Percentiles rank a stretch among this genome's conserved stretches.
Conservation (phyloP, 345 rosid genomes). For the Anacardium occidentale region DNA sequence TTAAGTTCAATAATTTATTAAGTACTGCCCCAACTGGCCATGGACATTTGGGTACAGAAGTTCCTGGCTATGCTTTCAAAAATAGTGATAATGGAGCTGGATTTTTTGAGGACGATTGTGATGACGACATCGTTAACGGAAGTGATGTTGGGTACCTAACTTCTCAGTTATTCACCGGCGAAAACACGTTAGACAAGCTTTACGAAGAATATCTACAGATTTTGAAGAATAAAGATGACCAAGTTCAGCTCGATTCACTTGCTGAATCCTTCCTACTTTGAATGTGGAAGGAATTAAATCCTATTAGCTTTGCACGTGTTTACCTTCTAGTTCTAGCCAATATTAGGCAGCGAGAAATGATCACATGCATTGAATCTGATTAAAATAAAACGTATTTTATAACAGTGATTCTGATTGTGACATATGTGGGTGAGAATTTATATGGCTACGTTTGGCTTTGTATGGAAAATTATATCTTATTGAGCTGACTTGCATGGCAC, state of each 20-base stretch:
- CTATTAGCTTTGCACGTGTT: constrained; percentile 17
- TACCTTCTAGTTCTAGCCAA: constrained; percentile 10
- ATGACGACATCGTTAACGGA: constrained; percentile 21
- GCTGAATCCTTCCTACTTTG: constrained; percentile 33
- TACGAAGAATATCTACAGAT: constrained; percentile 50
- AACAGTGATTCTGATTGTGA: no score
- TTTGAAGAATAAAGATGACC: constrained; percentile 34
- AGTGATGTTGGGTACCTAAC: constrained; percentile 31
- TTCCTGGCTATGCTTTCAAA: constrained; percentile 16
- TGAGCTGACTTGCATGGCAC: no score
- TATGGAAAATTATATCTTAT: no score
- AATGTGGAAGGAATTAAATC: not conserved
- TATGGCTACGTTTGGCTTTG: no score
- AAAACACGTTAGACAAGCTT: constrained; percentile 32
- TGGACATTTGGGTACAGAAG: constrained; percentile 4
- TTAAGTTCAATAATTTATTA: constrained; percentile 17
- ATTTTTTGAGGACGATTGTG: constrained; percentile 20
- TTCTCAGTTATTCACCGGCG: constrained; percentile 6
- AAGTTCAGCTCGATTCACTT: constrained; percentile 30
- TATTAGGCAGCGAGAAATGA: not conserved
- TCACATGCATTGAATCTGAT: no score
- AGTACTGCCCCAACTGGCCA: constrained; percentile 19
- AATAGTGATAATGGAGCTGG: constrained; percentile 15
- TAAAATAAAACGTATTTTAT: no score
- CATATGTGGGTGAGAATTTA: no score